Evolutionary conservation across 2,329 filamentous ascomycete genomes (phyloP).

Genomic region (Cladosporium sp.): DNA sequence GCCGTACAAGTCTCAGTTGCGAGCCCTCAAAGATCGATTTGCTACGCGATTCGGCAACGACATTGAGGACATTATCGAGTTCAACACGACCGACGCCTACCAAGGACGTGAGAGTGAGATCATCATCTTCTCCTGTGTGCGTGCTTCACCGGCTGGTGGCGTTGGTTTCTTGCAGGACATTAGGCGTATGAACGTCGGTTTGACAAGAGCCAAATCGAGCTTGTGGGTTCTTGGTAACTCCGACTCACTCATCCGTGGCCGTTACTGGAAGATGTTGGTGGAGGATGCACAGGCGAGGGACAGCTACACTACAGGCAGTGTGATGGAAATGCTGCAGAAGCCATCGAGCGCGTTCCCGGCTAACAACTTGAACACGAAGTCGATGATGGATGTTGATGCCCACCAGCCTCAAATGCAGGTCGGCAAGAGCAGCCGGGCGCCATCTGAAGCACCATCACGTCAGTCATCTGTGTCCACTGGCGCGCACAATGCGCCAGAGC

Average conservation of each 20-base stretch:
- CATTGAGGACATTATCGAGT: constrained; percentile 81
- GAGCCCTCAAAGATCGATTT: constrained; percentile 77
- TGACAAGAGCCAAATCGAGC: constrained; percentile 94
- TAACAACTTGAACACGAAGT: constrained; percentile 23
- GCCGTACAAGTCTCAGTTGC: constrained; percentile 92
- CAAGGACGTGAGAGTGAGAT: constrained; percentile 96
- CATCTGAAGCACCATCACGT: background rate
- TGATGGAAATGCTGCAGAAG: constrained; percentile 56
- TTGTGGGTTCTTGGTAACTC: constrained; percentile 97
- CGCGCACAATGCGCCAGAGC: background rate
- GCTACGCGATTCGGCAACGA: constrained; percentile 68
- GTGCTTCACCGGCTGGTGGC: constrained; percentile 86
- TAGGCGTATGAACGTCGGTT: constrained; percentile 97
- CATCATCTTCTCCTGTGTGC: constrained; percentile 98
- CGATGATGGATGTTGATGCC: constrained; percentile 31
- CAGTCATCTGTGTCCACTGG: constrained; percentile 3
- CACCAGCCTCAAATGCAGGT: constrained; percentile 19
- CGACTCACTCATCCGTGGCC: constrained; percentile 77
- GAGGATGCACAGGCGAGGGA: constrained; percentile 74
- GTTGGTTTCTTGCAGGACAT: constrained; percentile 99
- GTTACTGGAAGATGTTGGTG: constrained; percentile 88
- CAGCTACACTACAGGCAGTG: constrained; percentile 72
- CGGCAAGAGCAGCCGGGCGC: constrained; percentile 7
- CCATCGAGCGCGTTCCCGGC: constrained; percentile 50
- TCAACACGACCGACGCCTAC: constrained; percentile 98